These are phyloP conservation scores for Emmonsiellopsis sp. DNA, from an alignment of 2,329 filamentous ascomycete species.

Conservation along the genomic window DNA sequence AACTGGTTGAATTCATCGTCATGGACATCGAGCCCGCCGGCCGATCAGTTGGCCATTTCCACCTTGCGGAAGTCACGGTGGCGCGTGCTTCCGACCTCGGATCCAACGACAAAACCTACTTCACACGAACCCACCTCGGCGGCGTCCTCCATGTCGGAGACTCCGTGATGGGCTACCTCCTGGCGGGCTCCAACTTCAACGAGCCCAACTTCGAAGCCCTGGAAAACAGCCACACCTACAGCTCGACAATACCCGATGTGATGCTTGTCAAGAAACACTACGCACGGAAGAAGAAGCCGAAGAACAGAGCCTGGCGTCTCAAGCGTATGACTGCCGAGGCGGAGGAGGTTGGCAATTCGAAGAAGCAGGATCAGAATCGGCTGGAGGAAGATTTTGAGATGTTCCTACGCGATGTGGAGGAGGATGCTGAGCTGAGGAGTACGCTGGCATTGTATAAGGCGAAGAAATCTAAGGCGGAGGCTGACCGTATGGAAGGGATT, in stretches of 20 bases:
- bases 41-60: slow-evolving; percentile 66
- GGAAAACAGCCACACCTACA: slow-evolving; percentile 66
- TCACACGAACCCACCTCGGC: slow-evolving; percentile 82
- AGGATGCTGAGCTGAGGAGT: slow-evolving; percentile 77
- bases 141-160: slow-evolving; percentile 79
- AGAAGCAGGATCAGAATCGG: slow-evolving; percentile 60
- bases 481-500: slow-evolving; percentile 38
- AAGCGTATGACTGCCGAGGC: slow-evolving; percentile 90
- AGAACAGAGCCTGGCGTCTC: slow-evolving; percentile 81
- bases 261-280: slow-evolving; percentile 97
- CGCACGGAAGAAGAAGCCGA: slow-evolving; percentile 71
- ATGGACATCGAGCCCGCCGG: slow-evolving; percentile 85
- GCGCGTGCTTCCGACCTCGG: slow-evolving; percentile 81
- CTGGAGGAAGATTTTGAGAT: slow-evolving; percentile 93
- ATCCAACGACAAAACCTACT: slow-evolving; percentile 77
- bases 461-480: slow-evolving; percentile 43
- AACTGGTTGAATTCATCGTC: slow-evolving; percentile 84
- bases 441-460: slow-evolving; percentile 80
- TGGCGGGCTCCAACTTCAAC: slow-evolving; percentile 88
- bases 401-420: slow-evolving; percentile 94
- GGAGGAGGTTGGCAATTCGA: slow-evolving; percentile 45
- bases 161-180: slow-evolving; percentile 86
- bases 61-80: slow-evolving; percentile 79
- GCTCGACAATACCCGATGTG: slow-evolving; percentile 77
- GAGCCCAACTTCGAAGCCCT: slow-evolving; percentile 74